These are phyloP conservation scores for Pistacia atlantica DNA, from an alignment of 345 rosid species.

Conservation along the genomic window DNA sequence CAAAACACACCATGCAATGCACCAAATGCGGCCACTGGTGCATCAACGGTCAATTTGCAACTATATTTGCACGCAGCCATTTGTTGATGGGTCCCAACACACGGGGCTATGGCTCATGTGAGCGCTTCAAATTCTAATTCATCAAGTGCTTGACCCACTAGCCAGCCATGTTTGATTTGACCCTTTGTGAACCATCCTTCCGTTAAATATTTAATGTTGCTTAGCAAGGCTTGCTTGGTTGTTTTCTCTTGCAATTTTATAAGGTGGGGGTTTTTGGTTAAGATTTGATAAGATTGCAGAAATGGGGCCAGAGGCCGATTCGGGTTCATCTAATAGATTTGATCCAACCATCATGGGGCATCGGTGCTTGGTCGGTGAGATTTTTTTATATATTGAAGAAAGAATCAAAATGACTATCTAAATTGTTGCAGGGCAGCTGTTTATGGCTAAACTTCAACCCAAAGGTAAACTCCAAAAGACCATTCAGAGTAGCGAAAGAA, in stretches of 20 bases:
- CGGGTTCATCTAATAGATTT: conserved; percentile 2
- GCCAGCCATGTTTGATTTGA: conserved; percentile 23
- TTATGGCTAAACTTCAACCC: not conserved
- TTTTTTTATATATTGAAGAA: not conserved
- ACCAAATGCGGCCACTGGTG: conserved; percentile 4
- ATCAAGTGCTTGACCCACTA: conserved; percentile 7
- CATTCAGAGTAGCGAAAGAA: not conserved
- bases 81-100: not conserved
- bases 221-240: not conserved
- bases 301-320: conserved; percentile 2
- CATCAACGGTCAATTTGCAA: not conserved
- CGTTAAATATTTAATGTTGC: not conserved
- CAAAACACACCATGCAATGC: not conserved
- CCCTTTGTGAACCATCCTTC: not conserved
- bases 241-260: not conserved
- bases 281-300: not conserved
- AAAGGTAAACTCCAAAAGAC: not conserved
- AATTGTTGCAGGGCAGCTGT: not conserved
- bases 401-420: not conserved
- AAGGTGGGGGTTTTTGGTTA: not conserved
- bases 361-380: not conserved
- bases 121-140: not conserved
- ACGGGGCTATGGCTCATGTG: not conserved
- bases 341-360: conserved; percentile 15
- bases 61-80: not conserved